phyloP scores from a whole-genome alignment of 2,329 filamentous ascomycete genomes.

The Parastagonospora nodorum region DNA sequence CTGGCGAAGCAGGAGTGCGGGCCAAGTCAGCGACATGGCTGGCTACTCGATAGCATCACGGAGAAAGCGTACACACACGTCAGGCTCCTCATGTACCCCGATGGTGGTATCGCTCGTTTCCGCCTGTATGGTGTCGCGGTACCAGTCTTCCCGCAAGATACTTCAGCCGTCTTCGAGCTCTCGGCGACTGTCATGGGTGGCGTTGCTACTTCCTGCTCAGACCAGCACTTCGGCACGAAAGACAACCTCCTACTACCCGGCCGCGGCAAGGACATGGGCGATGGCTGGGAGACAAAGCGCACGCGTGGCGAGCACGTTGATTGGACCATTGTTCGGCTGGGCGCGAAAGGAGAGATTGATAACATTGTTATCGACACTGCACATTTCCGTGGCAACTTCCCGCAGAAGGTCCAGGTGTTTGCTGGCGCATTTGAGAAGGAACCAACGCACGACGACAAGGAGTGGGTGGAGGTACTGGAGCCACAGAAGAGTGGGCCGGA shows the following conservation, averaged over 20 bases:
- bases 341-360: constrained; percentile 67
- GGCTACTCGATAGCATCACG: constrained; percentile 64
- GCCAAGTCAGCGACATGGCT: constrained; percentile 73
- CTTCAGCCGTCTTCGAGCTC: constrained; percentile 71
- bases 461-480: constrained; percentile 69
- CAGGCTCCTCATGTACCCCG: constrained; percentile 81
- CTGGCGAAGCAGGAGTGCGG: constrained; percentile 73
- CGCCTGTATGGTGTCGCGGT: constrained; percentile 76
- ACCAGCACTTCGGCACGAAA: constrained; percentile 84
- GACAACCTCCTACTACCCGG: constrained; percentile 81
- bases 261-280: constrained; percentile 82
- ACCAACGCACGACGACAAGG: constrained; percentile 61
- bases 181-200: constrained; percentile 80
- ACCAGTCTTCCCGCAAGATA: constrained; percentile 73
- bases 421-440: constrained; percentile 64
- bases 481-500: constrained; percentile 74
- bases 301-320: constrained; percentile 76
- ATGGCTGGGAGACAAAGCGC: constrained; percentile 84
- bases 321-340: constrained; percentile 79
- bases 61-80: constrained; percentile 78
- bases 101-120: constrained; percentile 82
- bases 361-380: constrained; percentile 78
- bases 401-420: constrained; percentile 72
- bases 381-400: constrained; percentile 83
- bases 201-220: constrained; percentile 74